These are phyloP conservation scores for Zea mays DNA, from an alignment of 176 grass and related monocot genomes.

Conservation along the genomic window DNA sequence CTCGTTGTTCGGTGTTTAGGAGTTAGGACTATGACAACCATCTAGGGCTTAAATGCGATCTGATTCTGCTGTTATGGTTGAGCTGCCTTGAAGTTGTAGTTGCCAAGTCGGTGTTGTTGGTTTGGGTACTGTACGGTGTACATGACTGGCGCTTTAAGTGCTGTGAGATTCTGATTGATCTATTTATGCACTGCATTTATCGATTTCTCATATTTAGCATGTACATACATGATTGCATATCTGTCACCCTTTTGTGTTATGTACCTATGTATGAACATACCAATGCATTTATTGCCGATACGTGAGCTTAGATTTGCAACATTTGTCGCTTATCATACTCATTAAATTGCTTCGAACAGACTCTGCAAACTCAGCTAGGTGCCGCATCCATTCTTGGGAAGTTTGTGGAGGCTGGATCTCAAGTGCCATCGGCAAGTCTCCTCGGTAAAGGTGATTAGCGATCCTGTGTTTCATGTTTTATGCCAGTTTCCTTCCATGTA, in stretches of 20 bases:
- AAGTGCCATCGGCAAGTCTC: conserved; percentile 18
- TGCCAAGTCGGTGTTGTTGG: not conserved
- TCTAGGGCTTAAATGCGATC: not conserved
- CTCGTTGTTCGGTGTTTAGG: not conserved
- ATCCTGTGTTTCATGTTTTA: conserved; percentile 1
- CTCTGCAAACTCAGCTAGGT: conserved; percentile 14
- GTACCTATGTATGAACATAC: not conserved
- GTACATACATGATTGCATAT: not conserved
- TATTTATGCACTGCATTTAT: not conserved
- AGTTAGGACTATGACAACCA: not conserved
- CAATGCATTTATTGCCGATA: conserved; percentile 4
- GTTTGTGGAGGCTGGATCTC: conserved; percentile 30
- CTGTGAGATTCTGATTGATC: not conserved
- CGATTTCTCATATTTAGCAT: not conserved
- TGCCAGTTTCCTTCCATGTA: conserved; percentile 8
- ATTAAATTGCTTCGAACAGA: conserved; percentile 32
- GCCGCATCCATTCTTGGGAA: conserved; percentile 34
- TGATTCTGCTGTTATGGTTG: not conserved
- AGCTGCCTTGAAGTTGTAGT: not conserved
- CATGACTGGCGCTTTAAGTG: not conserved
- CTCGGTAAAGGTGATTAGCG: conserved; percentile 35
- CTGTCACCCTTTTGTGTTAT: not conserved
- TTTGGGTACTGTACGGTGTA: not conserved
- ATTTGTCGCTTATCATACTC: conserved; percentile 22
- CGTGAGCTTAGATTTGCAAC: not conserved